Evolutionary conservation across 139 green algal genomes (phyloP).

Genomic region (Chlorella sp.): DNA sequence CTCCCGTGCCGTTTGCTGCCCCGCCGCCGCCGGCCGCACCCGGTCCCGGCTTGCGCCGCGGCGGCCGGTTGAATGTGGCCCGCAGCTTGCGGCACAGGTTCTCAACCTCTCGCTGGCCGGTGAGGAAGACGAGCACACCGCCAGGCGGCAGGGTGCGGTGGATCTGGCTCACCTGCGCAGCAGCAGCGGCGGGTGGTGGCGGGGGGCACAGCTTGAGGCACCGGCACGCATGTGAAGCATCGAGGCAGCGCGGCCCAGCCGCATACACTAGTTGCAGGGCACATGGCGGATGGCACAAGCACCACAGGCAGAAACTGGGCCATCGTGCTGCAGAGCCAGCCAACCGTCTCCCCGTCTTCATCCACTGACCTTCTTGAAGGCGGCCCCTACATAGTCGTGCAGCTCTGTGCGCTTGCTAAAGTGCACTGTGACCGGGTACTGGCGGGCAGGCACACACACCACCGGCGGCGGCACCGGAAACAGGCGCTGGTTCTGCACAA

Average conservation of each 20-base stretch:
- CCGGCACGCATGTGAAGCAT: too few relatives aligned
- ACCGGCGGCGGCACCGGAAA: constrained; percentile 81
- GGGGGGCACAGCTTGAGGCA: too few relatives aligned
- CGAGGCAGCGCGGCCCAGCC: not conserved
- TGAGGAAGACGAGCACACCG: constrained; percentile 96
- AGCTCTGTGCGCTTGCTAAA: constrained; percentile 88
- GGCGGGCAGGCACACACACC: constrained; percentile 76
- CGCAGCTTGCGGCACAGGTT: constrained; percentile 73
- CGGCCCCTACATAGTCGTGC: constrained; percentile 83
- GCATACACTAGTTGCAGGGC: too few relatives aligned
- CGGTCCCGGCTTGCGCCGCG: not conserved
- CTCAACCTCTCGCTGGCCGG: constrained; percentile 92
- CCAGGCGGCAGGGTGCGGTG: constrained; percentile 89
- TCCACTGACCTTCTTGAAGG: constrained; percentile 74
- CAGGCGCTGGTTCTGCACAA: constrained; percentile 80
- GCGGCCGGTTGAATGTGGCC: constrained; percentile 42
- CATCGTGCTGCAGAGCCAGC: not conserved
- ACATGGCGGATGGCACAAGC: not conserved
- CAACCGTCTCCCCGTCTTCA: not conserved
- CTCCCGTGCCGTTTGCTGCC: not conserved
- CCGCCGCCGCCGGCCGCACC: not conserved
- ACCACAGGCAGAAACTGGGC: not conserved
- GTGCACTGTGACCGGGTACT: constrained; percentile 95
- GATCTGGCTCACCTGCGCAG: constrained; percentile 68
- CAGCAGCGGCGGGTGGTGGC: not conserved